Evolutionary conservation across 768 basidiomycete genomes (phyloP).

Genomic region (Kondoa subrosea): DNA sequence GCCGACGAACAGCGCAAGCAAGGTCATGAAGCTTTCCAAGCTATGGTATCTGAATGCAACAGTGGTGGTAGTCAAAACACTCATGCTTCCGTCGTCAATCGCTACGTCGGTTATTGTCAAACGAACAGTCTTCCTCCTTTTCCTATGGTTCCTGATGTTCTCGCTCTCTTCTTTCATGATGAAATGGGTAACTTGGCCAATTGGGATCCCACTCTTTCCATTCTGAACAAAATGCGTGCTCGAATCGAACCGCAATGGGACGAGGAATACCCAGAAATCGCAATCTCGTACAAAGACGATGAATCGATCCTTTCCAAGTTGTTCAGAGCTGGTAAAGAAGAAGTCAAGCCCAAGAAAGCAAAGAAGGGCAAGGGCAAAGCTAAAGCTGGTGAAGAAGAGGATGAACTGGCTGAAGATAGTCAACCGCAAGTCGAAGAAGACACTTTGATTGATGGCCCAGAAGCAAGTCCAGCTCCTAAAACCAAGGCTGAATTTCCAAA

Average conservation of each 20-base stretch:
- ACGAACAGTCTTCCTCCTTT: not conserved
- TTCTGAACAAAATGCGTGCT: not conserved
- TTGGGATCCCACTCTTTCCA: not conserved
- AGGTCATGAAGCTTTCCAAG: not conserved
- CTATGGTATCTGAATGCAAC: not conserved
- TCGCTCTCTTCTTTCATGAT: not conserved
- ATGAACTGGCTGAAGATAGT: not conserved
- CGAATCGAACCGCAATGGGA: not conserved
- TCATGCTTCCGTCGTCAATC: not conserved
- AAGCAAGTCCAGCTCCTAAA: no score
- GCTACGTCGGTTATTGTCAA: not conserved
- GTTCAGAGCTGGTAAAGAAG: not conserved
- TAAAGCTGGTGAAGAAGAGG: not conserved
- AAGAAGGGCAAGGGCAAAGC: not conserved
- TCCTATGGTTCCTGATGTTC: not conserved
- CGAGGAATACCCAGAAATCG: not conserved
- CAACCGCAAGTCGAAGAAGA: no score
- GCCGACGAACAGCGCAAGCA: not conserved
- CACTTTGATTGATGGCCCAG: no score
- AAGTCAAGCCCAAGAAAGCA: not conserved
- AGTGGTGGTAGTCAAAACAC: not conserved
- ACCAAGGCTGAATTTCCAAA: not conserved
- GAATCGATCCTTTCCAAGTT: not conserved
- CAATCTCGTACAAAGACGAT: not conserved
- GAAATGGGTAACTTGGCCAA: not conserved